Evolutionary conservation across 2,329 filamentous ascomycete genomes (phyloP).

Genomic region (Alternaria longipes): DNA sequence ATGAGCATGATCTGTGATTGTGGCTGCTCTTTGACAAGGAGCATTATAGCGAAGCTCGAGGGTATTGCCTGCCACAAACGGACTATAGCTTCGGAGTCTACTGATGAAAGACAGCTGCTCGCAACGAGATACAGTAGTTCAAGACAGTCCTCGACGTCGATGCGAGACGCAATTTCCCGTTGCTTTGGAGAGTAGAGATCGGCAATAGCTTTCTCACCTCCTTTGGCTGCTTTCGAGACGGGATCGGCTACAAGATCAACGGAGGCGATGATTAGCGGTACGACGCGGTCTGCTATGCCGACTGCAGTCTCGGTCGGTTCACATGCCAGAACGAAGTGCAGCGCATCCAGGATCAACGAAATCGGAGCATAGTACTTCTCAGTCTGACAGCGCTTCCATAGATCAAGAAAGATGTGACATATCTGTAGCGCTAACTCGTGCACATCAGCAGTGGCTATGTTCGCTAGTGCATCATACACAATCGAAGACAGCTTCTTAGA

Average conservation of each 20-base stretch:
- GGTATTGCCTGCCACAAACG: slow-evolving; percentile 74
- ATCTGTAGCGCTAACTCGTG: slow-evolving; percentile 70
- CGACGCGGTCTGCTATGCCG: slow-evolving; percentile 66
- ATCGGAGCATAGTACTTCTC: slow-evolving; percentile 72
- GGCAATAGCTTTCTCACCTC: slow-evolving; percentile 37
- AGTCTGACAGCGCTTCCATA: slow-evolving; percentile 74
- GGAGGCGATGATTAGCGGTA: slow-evolving; percentile 56
- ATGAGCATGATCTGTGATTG: slow-evolving; percentile 70
- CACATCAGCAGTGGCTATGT: slow-evolving; percentile 59
- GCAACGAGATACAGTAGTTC: slow-evolving; percentile 71
- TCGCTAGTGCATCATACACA: slow-evolving; percentile 72
- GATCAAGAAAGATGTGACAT: slow-evolving; percentile 67
- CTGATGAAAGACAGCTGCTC: slow-evolving; percentile 62
- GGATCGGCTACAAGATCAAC: slow-evolving; percentile 65
- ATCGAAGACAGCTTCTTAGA: slow-evolving; percentile 68
- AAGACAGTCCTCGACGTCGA: slow-evolving; percentile 71
- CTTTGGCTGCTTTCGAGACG: slow-evolving; percentile 47
- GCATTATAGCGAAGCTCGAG: slow-evolving; percentile 71
- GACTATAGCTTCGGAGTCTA: slow-evolving; percentile 52
- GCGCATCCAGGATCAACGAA: slow-evolving; percentile 69
- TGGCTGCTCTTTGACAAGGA: slow-evolving; percentile 73
- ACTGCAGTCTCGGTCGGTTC: slow-evolving; percentile 68
- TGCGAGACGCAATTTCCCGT: slow-evolving; percentile 62
- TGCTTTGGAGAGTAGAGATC: slow-evolving; percentile 52
- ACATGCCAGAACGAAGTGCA: slow-evolving; percentile 70